Base-by-base conservation (phyloP, 2,329 filamentous ascomycete species). In the Fusarium piperis region DNA sequence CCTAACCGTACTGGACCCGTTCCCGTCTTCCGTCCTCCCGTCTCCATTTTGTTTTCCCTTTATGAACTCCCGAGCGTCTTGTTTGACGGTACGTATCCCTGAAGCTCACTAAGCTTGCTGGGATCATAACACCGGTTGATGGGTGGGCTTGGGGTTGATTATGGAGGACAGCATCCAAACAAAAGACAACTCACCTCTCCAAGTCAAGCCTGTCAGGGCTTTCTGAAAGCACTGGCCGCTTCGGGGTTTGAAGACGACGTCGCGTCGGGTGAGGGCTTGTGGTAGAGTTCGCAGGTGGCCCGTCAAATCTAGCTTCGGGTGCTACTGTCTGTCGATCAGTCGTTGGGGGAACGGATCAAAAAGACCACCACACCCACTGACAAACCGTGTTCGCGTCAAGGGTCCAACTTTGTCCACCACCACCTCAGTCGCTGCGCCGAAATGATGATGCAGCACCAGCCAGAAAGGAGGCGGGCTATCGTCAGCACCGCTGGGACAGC, bases 21-120 rank as follows among this genome's bases (percentile, higher is more conserved):
- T 77, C 75, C 75, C 75, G 75, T 69, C 63, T 63, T 67, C 70
- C 71, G 69, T 64, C 73, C 65, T 77, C 73, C 75, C 75, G 73
- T 75, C 73, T 72, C 73, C 73, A 68, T 72, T 64, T 74, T 64
- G 68, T 72, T 65, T 68, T 71, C 63, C 67, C 33, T 68, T 70
- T 72, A 53, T 55, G 64, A 73, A 36, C 55, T 68, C 60, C 57
- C 53, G 59, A 56, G 39, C 30, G 35, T 56, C 48, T 20, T 32
- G 38, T 56, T 56, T 55, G 48, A 60, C 60, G 52, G 46, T 48
- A 55, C 66, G 62, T 68, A 63, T 48, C 52, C 57, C 30, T 63
- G 26, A 51, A 51, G 44, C 44, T 51, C 44, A 51, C 44, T 51
- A 28, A 51, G 44, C 44, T 51, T 51, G 44, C 44, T 35, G 15